Base-by-base conservation (phyloP, 169 alveolate genomes). In the Cryptosporidium sp. region DNA sequence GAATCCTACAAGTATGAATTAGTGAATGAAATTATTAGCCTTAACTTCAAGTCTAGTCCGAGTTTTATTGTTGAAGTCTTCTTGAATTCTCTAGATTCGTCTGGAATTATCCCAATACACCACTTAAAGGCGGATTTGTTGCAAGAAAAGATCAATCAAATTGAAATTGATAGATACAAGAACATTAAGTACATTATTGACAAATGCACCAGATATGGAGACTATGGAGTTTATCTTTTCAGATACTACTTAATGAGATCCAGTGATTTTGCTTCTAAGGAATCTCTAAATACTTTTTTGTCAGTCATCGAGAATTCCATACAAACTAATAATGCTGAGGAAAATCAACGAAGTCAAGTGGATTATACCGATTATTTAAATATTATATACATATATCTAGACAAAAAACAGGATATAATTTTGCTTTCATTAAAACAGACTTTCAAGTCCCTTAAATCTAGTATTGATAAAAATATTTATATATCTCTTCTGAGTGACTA, bases 121-220 rank as follows among this genome's bases (percentile, higher is more conserved):
- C 70, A 73, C 33, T 31, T 73, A 52, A 73, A 73, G 51, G 37
- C 89, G 3, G 89, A 80, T 39, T 48, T 62, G 35, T 80, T 80
- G 31, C 67, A 80, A 50, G 48, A 65, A 10, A 41, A 80, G 55
- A 26, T 80, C 16, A 16, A 58, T n/a, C 41, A 62, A 29, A 61
- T 62, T 41, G 89, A 80, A 29, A 39, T 41, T 3, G 55, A 80
- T 43, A 80, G 41, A 62, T 80, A 43, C 21, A 37, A 61, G 31
- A 59, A 65, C 21, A 31, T 59, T 16, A 80, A 62, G 26, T 33
- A 39, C 18, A 41, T 65, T n/a, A 26, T 62, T n/a, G 70, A 80
- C 4, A 80, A 62, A 43, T 80, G 80, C 39, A 65, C 23, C 5
- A 50, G 51, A 8, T 65, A 2, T 23, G 74, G 70, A 4, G n/a